Percentiles rank a stretch among this genome's conserved stretches.
Conservation (phyloP, 345 rosid species). For the Hibiscus tridactylites region DNA sequence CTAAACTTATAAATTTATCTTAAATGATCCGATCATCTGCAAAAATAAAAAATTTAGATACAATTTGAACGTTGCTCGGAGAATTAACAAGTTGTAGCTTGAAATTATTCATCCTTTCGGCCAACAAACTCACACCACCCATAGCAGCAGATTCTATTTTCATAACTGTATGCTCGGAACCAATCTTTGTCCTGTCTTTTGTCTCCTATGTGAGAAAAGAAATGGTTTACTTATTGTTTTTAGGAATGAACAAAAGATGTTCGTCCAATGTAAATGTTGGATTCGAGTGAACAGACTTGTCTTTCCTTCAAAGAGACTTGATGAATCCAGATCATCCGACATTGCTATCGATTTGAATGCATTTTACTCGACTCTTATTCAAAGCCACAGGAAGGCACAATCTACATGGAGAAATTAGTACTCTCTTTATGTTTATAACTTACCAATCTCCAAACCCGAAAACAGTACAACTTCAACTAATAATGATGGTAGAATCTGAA, state of each 20-base stretch:
- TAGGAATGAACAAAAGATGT: conserved; percentile 6
- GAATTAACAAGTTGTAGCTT: conserved; percentile 34
- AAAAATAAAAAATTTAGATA: too few species aligned
- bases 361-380: conserved; percentile 32
- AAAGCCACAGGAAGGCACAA: conserved; percentile 39
- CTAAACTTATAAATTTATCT: too few species aligned
- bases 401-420: conserved; percentile 3
- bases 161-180: conserved; percentile 54
- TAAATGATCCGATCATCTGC: too few species aligned
- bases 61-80: not conserved
- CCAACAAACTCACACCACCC: conserved; percentile 41
- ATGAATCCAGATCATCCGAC: conserved; percentile 89
- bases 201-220: conserved; percentile 38
- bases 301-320: conserved; percentile 81
- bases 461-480: too few species aligned
- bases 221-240: not conserved
- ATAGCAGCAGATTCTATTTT: conserved; percentile 80
- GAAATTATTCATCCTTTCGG: conserved; percentile 45
- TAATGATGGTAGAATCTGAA: too few species aligned
- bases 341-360: conserved; percentile 91
- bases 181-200: conserved; percentile 55
- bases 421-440: not conserved
- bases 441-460: not conserved
- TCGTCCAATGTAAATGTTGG: not conserved
- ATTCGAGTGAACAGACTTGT: conserved; percentile 23